phyloP scores from a whole-genome alignment of 306 rosid genomes.

The Fragaria ananassa region DNA sequence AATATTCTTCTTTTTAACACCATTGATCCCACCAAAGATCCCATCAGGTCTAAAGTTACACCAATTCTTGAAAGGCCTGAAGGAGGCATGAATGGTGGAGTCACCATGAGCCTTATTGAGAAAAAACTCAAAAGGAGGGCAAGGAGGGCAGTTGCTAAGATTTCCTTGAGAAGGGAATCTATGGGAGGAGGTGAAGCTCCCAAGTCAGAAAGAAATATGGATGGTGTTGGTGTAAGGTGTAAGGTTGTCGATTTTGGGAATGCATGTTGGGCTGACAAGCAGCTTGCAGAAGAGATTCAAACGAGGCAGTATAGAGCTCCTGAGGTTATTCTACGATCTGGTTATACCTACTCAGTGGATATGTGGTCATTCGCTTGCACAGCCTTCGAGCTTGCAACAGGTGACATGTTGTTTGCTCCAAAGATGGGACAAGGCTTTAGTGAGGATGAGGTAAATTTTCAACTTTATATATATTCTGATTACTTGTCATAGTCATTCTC shows the following conservation, averaged over 20 bases:
- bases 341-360: constrained; percentile 80
- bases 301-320: constrained; percentile 98
- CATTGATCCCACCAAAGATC: constrained; percentile 82
- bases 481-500: neutral
- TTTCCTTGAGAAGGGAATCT: constrained; percentile 65
- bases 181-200: constrained; percentile 60
- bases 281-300: constrained; percentile 75
- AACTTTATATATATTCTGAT: neutral
- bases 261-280: constrained; percentile 85
- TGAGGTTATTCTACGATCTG: constrained; percentile 76
- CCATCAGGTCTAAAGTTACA: constrained; percentile 49
- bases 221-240: constrained; percentile 77
- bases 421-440: constrained; percentile 72
- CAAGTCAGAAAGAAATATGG: constrained; percentile 55
- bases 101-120: constrained; percentile 63
- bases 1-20: constrained; percentile 81
- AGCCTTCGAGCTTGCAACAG: constrained; percentile 94
- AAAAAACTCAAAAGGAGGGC: constrained; percentile 83
- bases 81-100: constrained; percentile 70
- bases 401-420: constrained; percentile 93
- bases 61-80: constrained; percentile 81
- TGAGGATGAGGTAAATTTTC: constrained; percentile 82
- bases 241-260: constrained; percentile 94
- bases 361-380: constrained; percentile 97
- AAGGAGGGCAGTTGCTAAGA: constrained; percentile 86